Evolutionary conservation across 106 monocot species (phyloP), one percentile per base, ranked within the genome.

Genomic region (Platanthera zijinensis): DNA sequence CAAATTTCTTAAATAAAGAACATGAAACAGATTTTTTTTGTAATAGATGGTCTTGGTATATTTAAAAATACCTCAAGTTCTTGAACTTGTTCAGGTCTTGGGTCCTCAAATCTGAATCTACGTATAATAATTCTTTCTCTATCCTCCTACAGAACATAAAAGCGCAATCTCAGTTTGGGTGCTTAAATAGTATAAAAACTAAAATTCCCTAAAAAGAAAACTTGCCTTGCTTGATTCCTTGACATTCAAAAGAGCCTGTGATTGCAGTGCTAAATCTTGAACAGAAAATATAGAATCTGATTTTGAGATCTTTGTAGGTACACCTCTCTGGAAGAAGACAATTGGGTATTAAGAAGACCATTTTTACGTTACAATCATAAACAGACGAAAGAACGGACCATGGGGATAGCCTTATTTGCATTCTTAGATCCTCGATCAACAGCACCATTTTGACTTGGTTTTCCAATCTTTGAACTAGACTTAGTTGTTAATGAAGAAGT

Each of bases 21-120:
- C 3, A 18, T 70, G 48, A 48, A 48, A 70, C 15, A 28, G 15
- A 15, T 10, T n/a, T 48, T 25, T 70, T 48, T 39, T 39, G 3
- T 39, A 39, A 39, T 39, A 14, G 39, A 39, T 63, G 32, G 32
- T 15, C 17, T 70, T 70, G 45, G 46, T n/a, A 70, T 1, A 70
- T 17, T 50, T 51, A 51, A 79, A 72, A 54, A 79, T 72, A 99
- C 99, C 93, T 99, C 94, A 57, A 99, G 84, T 51, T 99, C 99
- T 83, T 94, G 94, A 84, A 99, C 81, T 70, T 99, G 99, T 84
- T 99, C 99, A 53, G 90, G 94, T 10, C 99, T 87, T 68, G 85
- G 86, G 61, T 99, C 99, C 84, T 99, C 99, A 85, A 94, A 99
- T 84, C 94, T 99, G 77, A 90, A 94, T 79, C 83, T 94, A 15